Evolutionary conservation across 306 rosid species (phyloP).

Genomic region (Malus sieversii): DNA sequence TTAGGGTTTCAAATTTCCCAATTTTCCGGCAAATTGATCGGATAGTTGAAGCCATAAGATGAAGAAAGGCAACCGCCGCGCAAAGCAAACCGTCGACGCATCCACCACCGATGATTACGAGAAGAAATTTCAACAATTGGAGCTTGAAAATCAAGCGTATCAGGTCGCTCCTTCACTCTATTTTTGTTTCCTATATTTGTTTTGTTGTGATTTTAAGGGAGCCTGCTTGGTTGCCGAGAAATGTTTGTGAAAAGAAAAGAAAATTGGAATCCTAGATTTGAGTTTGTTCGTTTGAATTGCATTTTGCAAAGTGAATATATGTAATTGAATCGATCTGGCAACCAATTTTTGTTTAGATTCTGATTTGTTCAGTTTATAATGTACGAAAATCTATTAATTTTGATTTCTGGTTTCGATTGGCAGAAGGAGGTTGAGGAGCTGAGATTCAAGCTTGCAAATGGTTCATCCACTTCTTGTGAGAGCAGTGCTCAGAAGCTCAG

Average conservation of each 20-base stretch:
- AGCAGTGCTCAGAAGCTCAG: slow-evolving; percentile 63
- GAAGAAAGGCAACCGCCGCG: slow-evolving; percentile 63
- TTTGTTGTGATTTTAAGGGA: neutral
- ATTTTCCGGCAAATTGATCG: neutral
- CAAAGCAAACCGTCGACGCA: slow-evolving; percentile 41
- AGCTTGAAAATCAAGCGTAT: slow-evolving; percentile 44
- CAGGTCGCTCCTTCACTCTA: slow-evolving; percentile 33
- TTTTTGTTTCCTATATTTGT: neutral
- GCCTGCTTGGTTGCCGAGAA: slow-evolving; percentile 12
- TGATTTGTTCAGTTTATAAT: neutral
- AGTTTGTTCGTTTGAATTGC: neutral
- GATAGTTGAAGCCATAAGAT: slow-evolving; percentile 11
- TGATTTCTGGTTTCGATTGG: slow-evolving; percentile 10
- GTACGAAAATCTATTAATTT: slow-evolving; percentile 13
- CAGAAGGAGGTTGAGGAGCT: slow-evolving; percentile 73
- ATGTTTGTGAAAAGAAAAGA: neutral
- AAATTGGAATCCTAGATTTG: neutral
- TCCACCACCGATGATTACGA: slow-evolving; percentile 27
- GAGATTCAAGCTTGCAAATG: slow-evolving; percentile 34
- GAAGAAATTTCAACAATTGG: slow-evolving; percentile 50
- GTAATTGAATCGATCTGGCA: neutral
- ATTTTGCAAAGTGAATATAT: neutral
- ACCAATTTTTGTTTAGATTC: neutral
- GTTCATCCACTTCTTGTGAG: slow-evolving; percentile 32
- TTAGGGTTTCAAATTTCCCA: neutral